These are phyloP conservation scores for Plasmodium gonderi DNA, from an alignment of 169 alveolate genomes.

Conservation along the genomic window DNA sequence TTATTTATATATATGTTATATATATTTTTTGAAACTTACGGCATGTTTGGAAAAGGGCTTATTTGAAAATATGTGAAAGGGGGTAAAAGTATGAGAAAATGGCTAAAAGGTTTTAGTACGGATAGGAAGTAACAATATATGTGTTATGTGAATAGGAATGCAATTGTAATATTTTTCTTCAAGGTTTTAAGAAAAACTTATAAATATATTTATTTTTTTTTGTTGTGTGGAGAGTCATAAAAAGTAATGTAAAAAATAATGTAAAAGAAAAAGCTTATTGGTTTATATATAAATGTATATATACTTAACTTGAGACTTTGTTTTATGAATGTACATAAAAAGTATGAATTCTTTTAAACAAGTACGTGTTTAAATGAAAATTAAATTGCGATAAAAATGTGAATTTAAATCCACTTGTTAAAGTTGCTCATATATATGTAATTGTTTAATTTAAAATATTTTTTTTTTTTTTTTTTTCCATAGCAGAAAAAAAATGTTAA, in stretches of 20 bases:
- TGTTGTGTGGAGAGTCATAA: not conserved
- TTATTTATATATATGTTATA: not conserved
- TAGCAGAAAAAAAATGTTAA: not conserved
- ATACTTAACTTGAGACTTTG: not conserved
- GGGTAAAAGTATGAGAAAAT: not conserved
- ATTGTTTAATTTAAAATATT: not conserved
- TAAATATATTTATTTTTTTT: not conserved
- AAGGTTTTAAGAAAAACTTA: not conserved
- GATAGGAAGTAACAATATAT: not conserved
- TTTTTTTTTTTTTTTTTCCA: not conserved
- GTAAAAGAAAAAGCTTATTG: not conserved
- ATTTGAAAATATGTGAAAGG: not conserved
- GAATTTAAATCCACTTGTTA: not conserved
- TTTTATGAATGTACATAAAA: not conserved
- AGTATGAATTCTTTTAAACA: not conserved
- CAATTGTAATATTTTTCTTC: not conserved
- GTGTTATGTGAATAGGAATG: not conserved
- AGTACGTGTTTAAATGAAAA: not conserved
- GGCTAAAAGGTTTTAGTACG: not conserved
- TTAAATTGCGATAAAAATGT: not conserved
- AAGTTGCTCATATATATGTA: not conserved
- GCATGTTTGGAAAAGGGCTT: slow-evolving; percentile 6
- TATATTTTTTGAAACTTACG: slow-evolving; percentile 20
- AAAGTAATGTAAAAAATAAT: not conserved
- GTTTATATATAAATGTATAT: not conserved